Base-by-base conservation (phyloP, 495 filamentous ascomycete species). In the Penicillium robsamsonii region DNA sequence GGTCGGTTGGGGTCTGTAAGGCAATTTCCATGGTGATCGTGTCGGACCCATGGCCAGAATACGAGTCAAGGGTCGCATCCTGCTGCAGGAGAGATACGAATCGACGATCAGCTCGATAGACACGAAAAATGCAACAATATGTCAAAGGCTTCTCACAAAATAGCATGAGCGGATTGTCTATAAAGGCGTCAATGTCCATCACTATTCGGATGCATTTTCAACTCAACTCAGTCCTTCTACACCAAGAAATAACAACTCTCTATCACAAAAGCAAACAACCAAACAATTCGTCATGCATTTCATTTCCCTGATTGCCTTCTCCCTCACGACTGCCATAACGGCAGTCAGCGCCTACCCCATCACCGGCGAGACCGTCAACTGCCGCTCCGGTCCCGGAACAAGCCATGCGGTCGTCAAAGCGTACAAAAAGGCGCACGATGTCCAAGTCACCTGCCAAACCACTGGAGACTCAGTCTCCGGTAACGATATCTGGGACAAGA, bases 401-500 rank as follows among this genome's bases (percentile, higher is more conserved):
- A 62, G 27, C 46, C 30, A 62, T 35, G 33, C 30, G 8, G 22
- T 55, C 17, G 56, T 59, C 31, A 59, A 50, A 27, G 31, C 51
- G 27, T 62, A 62, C 51, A 62, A 56, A 25, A 50, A 38, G 10
- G 29, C 51, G 37, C 45, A 55, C 5, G 51, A 62, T 2, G 42
- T 62, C 47, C 44, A 25, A 17, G 30, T 59, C 17, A 41, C 52
- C 33, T 62, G 60, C 56, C 60, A 62, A 22, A 52, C 48, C 11
- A 22, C 51, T 10, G 60, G 56, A 35, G 56, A 48, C 25, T 24
- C 42, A 3, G 25, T 62, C 42, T 55, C 29, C 2, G 60, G 60
- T 15, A 52, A 62, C 27, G 30, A 51, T n/a, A 47, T 62, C 42
- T 62, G 60, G 60, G 60, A 59, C 47, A 62, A 62, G 22, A 62